Conservation (phyloP, 192 early-diverging fungal species). For the Kickxella alabastrina region DNA sequence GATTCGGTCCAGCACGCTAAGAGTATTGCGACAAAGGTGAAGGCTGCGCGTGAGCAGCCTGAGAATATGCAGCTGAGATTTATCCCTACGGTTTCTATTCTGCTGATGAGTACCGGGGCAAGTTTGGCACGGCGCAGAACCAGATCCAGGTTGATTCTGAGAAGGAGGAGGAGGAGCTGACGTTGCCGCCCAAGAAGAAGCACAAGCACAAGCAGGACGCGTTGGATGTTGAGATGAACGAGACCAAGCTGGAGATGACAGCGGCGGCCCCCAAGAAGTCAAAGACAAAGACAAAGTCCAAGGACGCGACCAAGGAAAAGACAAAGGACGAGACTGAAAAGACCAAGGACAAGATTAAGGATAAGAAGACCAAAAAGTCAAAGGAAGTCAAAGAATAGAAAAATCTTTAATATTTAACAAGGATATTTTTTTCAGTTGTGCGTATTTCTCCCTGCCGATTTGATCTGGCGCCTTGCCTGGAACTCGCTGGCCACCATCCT, state of each 20-base stretch:
- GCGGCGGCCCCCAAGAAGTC: conserved; percentile 11
- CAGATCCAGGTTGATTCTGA: not conserved
- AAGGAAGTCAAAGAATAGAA: not conserved
- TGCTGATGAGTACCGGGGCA: conserved; percentile 44
- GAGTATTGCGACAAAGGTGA: conserved; percentile 13
- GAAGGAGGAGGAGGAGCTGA: no score
- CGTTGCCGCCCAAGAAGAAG: conserved; percentile 11
- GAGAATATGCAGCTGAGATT: conserved; percentile 47
- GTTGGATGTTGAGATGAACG: conserved; percentile 9
- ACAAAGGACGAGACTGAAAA: conserved; percentile 17
- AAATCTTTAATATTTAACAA: not conserved
- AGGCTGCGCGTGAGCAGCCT: conserved; percentile 25
- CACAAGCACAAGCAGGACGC: conserved; percentile 13
- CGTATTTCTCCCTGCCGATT: no score
- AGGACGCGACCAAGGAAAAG: conserved; percentile 7
- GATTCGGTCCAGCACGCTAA: conserved; percentile 16
- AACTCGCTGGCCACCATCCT: conserved; percentile 49
- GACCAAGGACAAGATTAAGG: conserved; percentile 9
- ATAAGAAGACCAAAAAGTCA: conserved; percentile 9
- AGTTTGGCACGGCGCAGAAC: no score
- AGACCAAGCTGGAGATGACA: conserved; percentile 10
- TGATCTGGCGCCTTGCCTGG: conserved; percentile 7
- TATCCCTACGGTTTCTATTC: conserved; percentile 48
- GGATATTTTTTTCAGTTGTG: not conserved
- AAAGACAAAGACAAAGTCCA: conserved; percentile 9